Base-by-base conservation (phyloP, 306 rosid species). In the Carpinus fangiana region DNA sequence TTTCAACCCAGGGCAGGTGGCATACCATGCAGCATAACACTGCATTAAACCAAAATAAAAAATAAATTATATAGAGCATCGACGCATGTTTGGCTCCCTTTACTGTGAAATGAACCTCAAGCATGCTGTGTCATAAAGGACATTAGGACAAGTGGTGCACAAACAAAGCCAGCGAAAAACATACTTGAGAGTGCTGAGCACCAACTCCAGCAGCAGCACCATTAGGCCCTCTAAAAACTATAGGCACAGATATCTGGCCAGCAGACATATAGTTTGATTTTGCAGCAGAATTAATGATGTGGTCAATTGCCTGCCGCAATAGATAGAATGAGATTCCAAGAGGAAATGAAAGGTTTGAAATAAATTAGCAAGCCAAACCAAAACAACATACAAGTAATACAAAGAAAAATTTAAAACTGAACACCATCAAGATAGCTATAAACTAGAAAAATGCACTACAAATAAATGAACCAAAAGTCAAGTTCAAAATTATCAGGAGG, bases 131-230 rank as follows among this genome's bases (percentile, higher is more conserved):
- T 14, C 48, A 17, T 43, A 46, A 66, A 38, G 53, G 80, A 69
- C 48, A 54, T 20, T 4, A 21, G 64, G 59, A 55, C 45, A 20
- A 71, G 38, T 12, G 9, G 64, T 62, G 34, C 41, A 45, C 75
- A 43, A 68, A 67, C 28, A 84, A 76, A 79, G 75, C 61, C 8
- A 10, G 38, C 71, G 57, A 74, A 84, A 84, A 73, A 76, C 88
- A 56, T 91, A 95, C 98, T 12, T 93, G 99, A 88, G 99, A 96
- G 85, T 96, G 99, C 86, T 96, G 99, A 53, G 99, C 99, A 83
- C 98, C 99, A 83, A 96, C 99, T 61, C 99, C 99, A 75, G 99
- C 92, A 78, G 99, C 99, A 75, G 99, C 99, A 78, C 99, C 99
- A 61, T 93, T 96, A 76, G 99, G 99, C 74, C 99, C 99, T 88